Evolutionary conservation across 2,329 filamentous ascomycete genomes (phyloP).

Genomic region (Neofusicoccum kwambonambiense): DNA sequence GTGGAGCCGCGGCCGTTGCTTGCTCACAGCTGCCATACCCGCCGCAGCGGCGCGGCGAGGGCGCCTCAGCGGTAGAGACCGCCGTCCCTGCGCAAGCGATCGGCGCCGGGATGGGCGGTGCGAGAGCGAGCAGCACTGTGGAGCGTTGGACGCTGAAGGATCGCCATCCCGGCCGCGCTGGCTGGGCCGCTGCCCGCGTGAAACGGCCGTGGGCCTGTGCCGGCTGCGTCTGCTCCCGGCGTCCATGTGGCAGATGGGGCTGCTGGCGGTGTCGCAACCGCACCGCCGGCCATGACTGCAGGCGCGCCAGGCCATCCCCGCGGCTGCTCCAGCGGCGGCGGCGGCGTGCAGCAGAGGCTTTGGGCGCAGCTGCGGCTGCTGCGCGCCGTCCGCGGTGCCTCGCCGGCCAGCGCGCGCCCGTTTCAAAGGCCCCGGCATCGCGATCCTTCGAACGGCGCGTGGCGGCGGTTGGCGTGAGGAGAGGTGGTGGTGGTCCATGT

Average conservation of each 20-base stretch:
- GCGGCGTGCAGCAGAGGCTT: neutral
- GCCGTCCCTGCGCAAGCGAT: conserved; percentile 15
- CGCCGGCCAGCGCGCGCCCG: neutral
- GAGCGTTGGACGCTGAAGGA: conserved; percentile 12
- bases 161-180: neutral
- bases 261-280: conserved; percentile 1
- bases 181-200: neutral
- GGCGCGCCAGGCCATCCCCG: neutral
- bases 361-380: neutral
- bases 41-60: conserved; percentile 8
- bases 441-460: conserved; percentile 4
- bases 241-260: neutral
- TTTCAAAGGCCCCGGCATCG: conserved; percentile 6
- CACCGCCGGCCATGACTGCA: neutral
- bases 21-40: neutral
- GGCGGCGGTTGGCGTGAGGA: neutral
- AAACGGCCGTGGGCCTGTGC: neutral
- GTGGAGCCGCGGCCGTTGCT: conserved; percentile 16
- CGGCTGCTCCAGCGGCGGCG: neutral
- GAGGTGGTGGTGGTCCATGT: neutral
- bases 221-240: neutral
- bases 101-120: conserved; percentile 7
- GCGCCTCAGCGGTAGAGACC: conserved; percentile 14
- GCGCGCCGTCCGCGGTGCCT: neutral
- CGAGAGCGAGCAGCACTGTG: conserved; percentile 9